These are phyloP conservation scores for Paramecium pentaurelia DNA, from an alignment of 73 alveolate species.

Conservation along the genomic window DNA sequence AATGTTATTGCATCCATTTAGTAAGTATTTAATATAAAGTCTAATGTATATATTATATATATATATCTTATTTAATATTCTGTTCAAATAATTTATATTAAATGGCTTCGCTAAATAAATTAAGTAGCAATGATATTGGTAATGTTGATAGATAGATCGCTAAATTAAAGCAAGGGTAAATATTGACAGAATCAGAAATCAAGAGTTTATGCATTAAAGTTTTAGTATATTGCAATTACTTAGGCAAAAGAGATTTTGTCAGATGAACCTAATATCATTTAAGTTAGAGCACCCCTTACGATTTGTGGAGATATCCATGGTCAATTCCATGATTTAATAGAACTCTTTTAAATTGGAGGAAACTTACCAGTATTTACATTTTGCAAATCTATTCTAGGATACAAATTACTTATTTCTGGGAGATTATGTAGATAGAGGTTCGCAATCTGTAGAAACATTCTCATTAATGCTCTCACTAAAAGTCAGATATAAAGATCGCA, in stretches of 20 bases:
- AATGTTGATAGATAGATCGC: conserved; percentile 10
- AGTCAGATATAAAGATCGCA: conserved; percentile 82
- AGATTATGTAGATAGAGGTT: conserved; percentile 89
- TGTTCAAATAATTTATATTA: background rate
- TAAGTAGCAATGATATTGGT: conserved; percentile 14
- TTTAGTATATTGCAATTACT: background rate
- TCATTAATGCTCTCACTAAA: conserved; percentile 74
- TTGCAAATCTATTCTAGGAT: conserved; percentile 48
- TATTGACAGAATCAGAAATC: conserved; percentile 76
- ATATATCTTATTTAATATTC: background rate
- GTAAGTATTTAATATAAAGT: background rate
- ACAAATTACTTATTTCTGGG: conserved; percentile 87
- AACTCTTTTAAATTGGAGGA: conserved; percentile 79
- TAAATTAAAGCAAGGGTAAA: conserved; percentile 52
- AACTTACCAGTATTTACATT: conserved; percentile 64
- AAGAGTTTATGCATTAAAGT: conserved; percentile 73
- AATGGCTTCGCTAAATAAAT: conserved; percentile 21
- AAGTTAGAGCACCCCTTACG: conserved; percentile 84
- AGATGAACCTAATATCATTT: conserved; percentile 69
- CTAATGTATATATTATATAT: background rate
- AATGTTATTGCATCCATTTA: background rate
- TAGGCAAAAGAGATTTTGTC: conserved; percentile 87
- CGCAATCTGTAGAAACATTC: conserved; percentile 83
- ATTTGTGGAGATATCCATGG: conserved; percentile 98
- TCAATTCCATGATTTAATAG: conserved; percentile 92